Evolutionary conservation across 2,329 filamentous ascomycete genomes (phyloP).

Genomic region (Lachnellula hyalina): DNA sequence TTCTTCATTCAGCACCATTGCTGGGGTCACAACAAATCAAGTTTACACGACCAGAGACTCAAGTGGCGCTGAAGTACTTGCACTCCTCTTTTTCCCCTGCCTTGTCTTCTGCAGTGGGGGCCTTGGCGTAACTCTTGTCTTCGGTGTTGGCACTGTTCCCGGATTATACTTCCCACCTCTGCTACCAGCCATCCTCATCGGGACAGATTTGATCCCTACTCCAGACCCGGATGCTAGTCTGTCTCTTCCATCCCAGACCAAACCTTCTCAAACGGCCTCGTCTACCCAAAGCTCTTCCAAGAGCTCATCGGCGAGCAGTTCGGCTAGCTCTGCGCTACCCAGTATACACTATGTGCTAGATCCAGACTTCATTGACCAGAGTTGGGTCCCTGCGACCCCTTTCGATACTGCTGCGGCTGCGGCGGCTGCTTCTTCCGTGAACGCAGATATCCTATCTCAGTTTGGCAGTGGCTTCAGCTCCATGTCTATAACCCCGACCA

Average conservation of each 20-base stretch:
- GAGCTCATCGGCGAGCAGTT: background rate
- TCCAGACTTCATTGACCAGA: background rate
- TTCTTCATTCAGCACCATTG: background rate
- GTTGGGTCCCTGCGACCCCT: background rate
- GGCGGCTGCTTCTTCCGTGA: background rate
- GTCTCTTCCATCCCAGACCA: background rate
- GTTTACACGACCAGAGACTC: background rate
- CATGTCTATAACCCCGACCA: background rate
- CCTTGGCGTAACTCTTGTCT: background rate
- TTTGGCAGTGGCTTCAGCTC: background rate
- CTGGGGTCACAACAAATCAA: background rate
- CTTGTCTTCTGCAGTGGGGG: background rate
- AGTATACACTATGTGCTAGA: background rate
- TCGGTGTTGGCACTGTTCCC: background rate
- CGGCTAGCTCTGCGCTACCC: background rate
- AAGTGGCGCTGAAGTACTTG: background rate
- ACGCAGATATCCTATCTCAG: background rate
- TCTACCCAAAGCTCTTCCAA: background rate
- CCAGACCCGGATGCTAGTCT: background rate
- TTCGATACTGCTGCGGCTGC: background rate
- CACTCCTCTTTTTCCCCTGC: constrained; percentile 1
- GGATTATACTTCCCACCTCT: constrained; percentile 1
- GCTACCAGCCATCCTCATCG: background rate
- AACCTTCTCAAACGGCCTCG: background rate
- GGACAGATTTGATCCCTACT: background rate